Base-by-base conservation (phyloP, 2,329 filamentous ascomycete genomes). In the Nemania diffusa region DNA sequence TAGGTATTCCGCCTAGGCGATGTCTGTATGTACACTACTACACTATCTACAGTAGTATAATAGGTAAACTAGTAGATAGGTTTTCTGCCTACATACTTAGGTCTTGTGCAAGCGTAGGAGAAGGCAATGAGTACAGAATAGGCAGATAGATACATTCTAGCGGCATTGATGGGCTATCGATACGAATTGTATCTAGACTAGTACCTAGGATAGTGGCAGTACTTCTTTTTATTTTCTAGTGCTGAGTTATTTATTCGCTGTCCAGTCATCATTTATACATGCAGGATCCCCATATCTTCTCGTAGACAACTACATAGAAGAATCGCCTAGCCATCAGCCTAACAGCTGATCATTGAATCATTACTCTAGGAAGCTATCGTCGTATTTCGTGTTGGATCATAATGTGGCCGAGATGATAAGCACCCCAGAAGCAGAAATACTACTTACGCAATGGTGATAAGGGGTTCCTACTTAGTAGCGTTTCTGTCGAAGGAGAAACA, bases 361-460 rank as follows among this genome's bases (percentile, higher is more conserved):
- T n/a, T n/a, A n/a, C n/a, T n/a, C n/a, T n/a, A n/a, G n/a, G n/a
- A n/a, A n/a, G n/a, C n/a, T 17, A 22, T 29, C 17, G 22, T 27
- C 60, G 60, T 63, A 63, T 51, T 63, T 63, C 53, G 61, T 57
- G 44, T 63, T 37, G n/a, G 20, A 17, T 0, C 37, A 51, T 8
- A 48, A 32, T 8, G 1, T 3, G 34, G 11, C 34, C 5, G 34
- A 40, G 34, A 3, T 40, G 34, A 40, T 40, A 40, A 40, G 34
- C 34, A 40, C 8, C 34, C 11, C 3, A 40, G 34, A 3, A 40
- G 11, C 8, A 15, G 5, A 13, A 40, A 40, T 7, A 40, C 34
- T 40, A 7, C 15, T 13, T n/a, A n/a, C n/a, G n/a, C n/a, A n/a
- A n/a, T n/a, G n/a, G 34, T 40, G 34, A 40, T 40, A 40, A 13